phyloP scores from a whole-genome alignment of 2,329 filamentous ascomycete species.

The Colletotrichum gloeosporioides region DNA sequence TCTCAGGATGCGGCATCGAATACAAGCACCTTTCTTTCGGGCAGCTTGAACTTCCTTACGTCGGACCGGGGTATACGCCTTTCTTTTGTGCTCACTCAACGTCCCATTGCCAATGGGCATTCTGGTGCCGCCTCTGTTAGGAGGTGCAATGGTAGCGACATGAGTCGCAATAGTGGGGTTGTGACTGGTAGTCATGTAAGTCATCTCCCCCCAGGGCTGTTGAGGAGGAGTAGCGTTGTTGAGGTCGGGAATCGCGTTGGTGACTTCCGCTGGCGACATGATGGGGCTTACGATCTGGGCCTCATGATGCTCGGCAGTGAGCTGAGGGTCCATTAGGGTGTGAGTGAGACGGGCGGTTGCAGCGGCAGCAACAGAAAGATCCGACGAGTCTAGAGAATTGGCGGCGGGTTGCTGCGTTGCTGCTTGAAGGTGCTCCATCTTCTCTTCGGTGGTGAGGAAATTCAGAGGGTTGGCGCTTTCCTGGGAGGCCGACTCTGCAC shows the following conservation, averaged over 20 bases:
- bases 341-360: constrained; percentile 61
- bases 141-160: constrained; percentile 20
- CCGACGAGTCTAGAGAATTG: constrained; percentile 48
- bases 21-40: constrained; percentile 69
- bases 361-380: constrained; percentile 61
- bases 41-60: constrained; percentile 70
- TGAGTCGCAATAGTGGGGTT: constrained; percentile 13
- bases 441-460: constrained; percentile 46
- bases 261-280: constrained; percentile 1
- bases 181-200: constrained; percentile 45
- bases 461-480: constrained; percentile 19
- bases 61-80: constrained; percentile 49
- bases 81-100: constrained; percentile 23
- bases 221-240: constrained; percentile 10
- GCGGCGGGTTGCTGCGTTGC: constrained; percentile 39
- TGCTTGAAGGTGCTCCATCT: constrained; percentile 52
- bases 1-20: constrained; percentile 68
- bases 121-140: constrained; percentile 53
- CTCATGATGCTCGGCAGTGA: constrained; percentile 26
- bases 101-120: constrained; percentile 38
- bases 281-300: constrained; percentile 1
- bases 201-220: constrained; percentile 61
- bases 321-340: constrained; percentile 59
- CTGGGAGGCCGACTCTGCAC: constrained; percentile 20
- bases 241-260: not conserved